Percentiles rank a stretch among this genome's conserved stretches.
Evolutionary conservation across 768 basidiomycete genomes (phyloP).

Genomic region (Boletus pseudo-olivaceus): DNA sequence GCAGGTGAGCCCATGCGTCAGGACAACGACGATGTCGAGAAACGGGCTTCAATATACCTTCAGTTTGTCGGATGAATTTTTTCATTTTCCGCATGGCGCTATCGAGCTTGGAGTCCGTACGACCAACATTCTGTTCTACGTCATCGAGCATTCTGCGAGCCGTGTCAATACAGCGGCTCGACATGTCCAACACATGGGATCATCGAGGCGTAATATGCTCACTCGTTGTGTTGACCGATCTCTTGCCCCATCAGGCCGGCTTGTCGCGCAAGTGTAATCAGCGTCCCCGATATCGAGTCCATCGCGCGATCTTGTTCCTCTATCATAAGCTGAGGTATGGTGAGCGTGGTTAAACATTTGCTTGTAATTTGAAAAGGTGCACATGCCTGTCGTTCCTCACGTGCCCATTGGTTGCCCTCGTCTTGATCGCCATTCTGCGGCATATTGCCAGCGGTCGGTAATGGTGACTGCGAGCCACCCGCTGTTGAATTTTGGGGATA

Average conservation of each 20-base stretch:
- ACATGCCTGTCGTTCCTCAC: slow-evolving; percentile 80
- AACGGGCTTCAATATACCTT: slow-evolving; percentile 41
- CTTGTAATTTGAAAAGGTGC: not conserved
- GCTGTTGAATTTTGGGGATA: slow-evolving; percentile 13
- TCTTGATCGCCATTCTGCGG: slow-evolving; percentile 41
- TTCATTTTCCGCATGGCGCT: slow-evolving; percentile 67
- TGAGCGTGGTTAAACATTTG: not conserved
- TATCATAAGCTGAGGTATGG: slow-evolving; percentile 65
- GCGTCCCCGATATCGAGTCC: slow-evolving; percentile 80
- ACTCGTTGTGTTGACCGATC: slow-evolving; percentile 91
- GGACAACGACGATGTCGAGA: not conserved
- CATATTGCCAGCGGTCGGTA: slow-evolving; percentile 5
- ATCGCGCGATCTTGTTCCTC: slow-evolving; percentile 88
- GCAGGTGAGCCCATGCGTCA: slow-evolving; percentile 4
- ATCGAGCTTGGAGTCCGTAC: slow-evolving; percentile 60
- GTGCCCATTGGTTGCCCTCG: slow-evolving; percentile 76
- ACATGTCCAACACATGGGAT: not conserved
- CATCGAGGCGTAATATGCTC: slow-evolving; percentile 25
- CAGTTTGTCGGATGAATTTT: slow-evolving; percentile 81
- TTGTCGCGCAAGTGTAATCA: slow-evolving; percentile 82
- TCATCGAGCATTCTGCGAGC: slow-evolving; percentile 71
- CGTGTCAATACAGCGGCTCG: not conserved
- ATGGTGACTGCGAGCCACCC: slow-evolving; percentile 15
- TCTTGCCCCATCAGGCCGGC: slow-evolving; percentile 94
- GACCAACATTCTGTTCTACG: slow-evolving; percentile 69